Conservation (phyloP, 2,329 filamentous ascomycete genomes). For the Pseudogymnoascus sp. region DNA sequence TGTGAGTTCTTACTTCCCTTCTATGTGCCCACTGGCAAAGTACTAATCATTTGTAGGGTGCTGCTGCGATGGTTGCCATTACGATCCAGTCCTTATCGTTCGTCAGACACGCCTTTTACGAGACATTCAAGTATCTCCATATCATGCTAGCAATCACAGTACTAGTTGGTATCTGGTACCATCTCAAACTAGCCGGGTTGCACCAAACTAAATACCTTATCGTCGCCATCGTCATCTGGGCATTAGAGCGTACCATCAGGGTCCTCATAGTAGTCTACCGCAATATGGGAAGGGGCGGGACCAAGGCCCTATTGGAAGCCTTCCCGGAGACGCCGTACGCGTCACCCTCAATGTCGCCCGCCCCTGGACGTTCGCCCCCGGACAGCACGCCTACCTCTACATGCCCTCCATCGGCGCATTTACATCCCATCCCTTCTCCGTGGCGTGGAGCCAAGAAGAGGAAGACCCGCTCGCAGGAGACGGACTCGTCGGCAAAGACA, state of each 20-base stretch:
- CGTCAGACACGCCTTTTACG: conserved; percentile 71
- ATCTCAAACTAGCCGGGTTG: conserved; percentile 49
- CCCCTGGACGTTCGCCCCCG: conserved; percentile 69
- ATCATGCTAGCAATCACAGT: conserved; percentile 55
- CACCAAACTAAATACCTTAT: conserved; percentile 54
- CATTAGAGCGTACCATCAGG: conserved; percentile 54
- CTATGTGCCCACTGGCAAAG: conserved; percentile 14
- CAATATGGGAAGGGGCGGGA: conserved; percentile 62
- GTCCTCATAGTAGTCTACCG: conserved; percentile 54
- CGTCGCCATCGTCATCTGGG: conserved; percentile 61
- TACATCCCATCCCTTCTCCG: conserved; percentile 74
- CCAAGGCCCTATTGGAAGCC: conserved; percentile 64
- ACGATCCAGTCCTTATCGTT: conserved; percentile 63
- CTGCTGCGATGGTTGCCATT: conserved; percentile 55
- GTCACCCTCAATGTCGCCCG: conserved; percentile 68
- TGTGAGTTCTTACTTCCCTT: conserved; percentile 38
- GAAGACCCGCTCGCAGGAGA: conserved; percentile 46
- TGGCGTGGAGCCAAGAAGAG: conserved; percentile 69
- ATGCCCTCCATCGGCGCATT: conserved; percentile 64
- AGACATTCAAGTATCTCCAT: conserved; percentile 69
- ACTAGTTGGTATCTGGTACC: conserved; percentile 62
- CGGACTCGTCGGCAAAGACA: conserved; percentile 47
- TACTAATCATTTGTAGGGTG: conserved; percentile 37
- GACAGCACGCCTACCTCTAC: conserved; percentile 75
- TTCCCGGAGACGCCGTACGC: conserved; percentile 70